Base-by-base conservation (phyloP, 192 early-diverging fungal genomes). In the Spizellomyces sp. region DNA sequence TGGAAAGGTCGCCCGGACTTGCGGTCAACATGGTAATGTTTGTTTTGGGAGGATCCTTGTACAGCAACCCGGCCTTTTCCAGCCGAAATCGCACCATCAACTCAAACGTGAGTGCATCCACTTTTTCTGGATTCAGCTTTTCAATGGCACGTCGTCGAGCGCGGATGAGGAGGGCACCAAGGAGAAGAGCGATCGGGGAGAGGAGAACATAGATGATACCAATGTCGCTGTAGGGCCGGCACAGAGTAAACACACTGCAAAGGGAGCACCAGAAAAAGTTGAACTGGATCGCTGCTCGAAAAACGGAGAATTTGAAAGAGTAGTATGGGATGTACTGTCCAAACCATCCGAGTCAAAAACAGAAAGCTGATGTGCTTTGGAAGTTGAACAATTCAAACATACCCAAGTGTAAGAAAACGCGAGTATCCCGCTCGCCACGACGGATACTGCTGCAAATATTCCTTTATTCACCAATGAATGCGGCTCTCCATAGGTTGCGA, bases 261-360 rank as follows among this genome's bases (percentile, higher is more conserved):
- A 80, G 69, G 0, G 82, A 80, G 5, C 5, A 14, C 66, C 57
- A 61, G 42, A 76, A 68, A 58, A 83, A 83, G 70, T 80, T 80
- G 43, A 50, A 27, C 56, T 78, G 76, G 45, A 80, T 63, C 5
- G 65, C 67, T 12, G 79, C 66, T 44, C 79, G 61, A 41, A 83
- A 69, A 5, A 77, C 57, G 4, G 76, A 62, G 62, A 75, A 83
- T 2, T 57, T 12, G 66, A 68, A 79, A 67, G 73, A 45, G 62
- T 83, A 83, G 70, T 79, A 83, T 6, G 81, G 79, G 52, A 83
- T 75, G 70, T 81, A 83, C 81, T 75, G 52, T 15, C 19, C 36
- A 44, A 76, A 22, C 4, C 14, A 58, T 69, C 47, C 21, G 48
- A 43, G 42, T 71, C 21, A 48, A 45, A 36, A 64, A 60, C 61